A percentile compares a stretch with the other conserved stretches of the same genome.
phyloP scores from a whole-genome alignment of 2,329 filamentous ascomycete species.

The Tolypocladium capitatum region DNA sequence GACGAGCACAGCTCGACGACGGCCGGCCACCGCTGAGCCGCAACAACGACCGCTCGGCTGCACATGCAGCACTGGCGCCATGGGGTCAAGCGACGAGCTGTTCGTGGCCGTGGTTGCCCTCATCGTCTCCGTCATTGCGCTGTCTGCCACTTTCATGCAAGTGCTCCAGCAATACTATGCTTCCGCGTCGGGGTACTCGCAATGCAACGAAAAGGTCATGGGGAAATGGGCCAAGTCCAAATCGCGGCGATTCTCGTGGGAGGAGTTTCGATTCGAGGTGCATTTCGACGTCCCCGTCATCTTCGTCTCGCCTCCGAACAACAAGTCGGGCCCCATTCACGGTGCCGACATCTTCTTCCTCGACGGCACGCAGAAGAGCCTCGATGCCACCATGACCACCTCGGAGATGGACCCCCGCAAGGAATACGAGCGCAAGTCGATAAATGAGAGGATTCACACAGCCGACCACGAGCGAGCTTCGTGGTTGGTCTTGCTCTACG shows the following conservation, averaged over 20 bases:
- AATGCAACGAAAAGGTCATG: conserved; percentile 34
- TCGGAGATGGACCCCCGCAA: conserved; percentile 16
- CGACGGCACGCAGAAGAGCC: conserved; percentile 23
- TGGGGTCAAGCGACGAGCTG: conserved; percentile 14
- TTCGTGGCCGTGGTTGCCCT: conserved; percentile 30
- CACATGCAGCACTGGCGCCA: not conserved
- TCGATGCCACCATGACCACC: conserved; percentile 19
- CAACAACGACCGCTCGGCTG: not conserved
- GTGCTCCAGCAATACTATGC: conserved; percentile 37
- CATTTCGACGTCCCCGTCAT: conserved; percentile 36
- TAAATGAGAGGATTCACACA: conserved; percentile 31
- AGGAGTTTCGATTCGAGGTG: conserved; percentile 36
- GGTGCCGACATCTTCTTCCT: conserved; percentile 22
- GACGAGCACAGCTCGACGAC: not conserved
- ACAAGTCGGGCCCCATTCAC: conserved; percentile 22
- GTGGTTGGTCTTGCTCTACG: conserved; percentile 37
- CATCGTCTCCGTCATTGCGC: conserved; percentile 32
- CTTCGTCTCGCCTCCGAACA: conserved; percentile 31
- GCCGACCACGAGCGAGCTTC: conserved; percentile 43
- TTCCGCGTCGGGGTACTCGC: conserved; percentile 34
- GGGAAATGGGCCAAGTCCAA: conserved; percentile 30
- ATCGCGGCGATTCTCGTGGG: conserved; percentile 23
- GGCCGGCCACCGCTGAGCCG: no score
- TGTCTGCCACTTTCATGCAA: conserved; percentile 31
- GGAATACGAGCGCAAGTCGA: conserved; percentile 11